Base-by-base conservation (phyloP, 2,329 filamentous ascomycete genomes). In the Madurella mycetomatis region DNA sequence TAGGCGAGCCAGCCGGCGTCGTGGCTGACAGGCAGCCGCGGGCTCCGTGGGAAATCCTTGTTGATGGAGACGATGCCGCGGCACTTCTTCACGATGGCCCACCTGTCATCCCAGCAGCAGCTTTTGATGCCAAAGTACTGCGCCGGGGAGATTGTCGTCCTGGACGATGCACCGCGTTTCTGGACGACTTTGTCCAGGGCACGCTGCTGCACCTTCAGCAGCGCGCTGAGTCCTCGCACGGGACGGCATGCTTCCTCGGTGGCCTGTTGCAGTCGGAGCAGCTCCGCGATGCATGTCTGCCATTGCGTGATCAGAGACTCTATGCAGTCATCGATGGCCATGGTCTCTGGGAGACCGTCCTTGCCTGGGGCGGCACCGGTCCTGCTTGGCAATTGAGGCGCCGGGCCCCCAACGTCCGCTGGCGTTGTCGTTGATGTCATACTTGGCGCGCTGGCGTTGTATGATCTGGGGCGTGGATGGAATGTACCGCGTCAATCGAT, bases 61-160 rank as follows among this genome's bases (percentile, higher is more conserved):
- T 67, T 65, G 44, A 70, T 48, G 16, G 60, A 57, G 11, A 66
- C 46, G 13, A 70, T 50, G 3, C 64, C 66, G 7, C 53, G 57
- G 47, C 60, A 67, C 25, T 65, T 67, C 37, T 68, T 69, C 53
- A 69, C 50, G 12, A 64, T 54, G 1, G 53, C 41, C 68, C 68
- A 70, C n/a, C 56, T 45, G 42, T 63, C 62, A 4, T 60, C 58
- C 60, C 61, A 65, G 39, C 62, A 64, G 46, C 61, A 62, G 44
- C 53, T 60, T 47, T 53, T 59, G 41, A 63, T 56, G 41, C 60
- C 62, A 34, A 55, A 59, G 39, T 59, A 64, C 48, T 63, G 60
- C 9, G 60, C 61, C 4, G 49, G 57, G 1, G 61, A 60, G 40
- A 64, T 58, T 46, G 50, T 7, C 5, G 47, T 15, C 4, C 19